phyloP scores from a whole-genome alignment of 805 yeast species.

The Yarrowia osloensis region DNA sequence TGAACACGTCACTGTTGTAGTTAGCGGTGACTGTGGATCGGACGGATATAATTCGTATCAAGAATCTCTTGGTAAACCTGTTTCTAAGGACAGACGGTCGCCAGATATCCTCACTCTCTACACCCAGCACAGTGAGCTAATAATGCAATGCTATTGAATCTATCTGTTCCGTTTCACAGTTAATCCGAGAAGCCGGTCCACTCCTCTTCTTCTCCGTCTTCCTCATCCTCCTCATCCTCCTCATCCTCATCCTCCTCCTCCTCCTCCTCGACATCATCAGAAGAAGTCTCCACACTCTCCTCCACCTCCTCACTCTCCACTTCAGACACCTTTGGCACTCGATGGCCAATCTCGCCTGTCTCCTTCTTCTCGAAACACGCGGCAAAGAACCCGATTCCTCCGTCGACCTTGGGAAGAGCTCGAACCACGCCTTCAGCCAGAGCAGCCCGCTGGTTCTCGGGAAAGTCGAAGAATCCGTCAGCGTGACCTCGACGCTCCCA shows the following conservation, averaged over 20 bases:
- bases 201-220: background rate
- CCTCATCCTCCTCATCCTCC: background rate
- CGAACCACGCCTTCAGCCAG: constrained; percentile 87
- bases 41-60: too few relatives aligned
- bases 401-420: constrained; percentile 82
- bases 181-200: constrained; percentile 13
- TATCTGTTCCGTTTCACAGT: background rate
- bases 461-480: constrained; percentile 59
- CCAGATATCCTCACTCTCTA: too few relatives aligned
- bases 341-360: background rate
- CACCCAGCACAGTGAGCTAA: too few relatives aligned
- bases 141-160: background rate
- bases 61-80: too few relatives aligned
- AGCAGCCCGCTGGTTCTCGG: constrained; percentile 41
- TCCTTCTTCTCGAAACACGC: constrained; percentile 63
- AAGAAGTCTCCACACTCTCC: background rate
- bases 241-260: background rate
- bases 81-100: too few relatives aligned
- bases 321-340: background rate
- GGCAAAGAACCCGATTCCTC: constrained; percentile 99
- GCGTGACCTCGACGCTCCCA: constrained; percentile 87
- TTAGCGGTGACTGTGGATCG: too few relatives aligned
- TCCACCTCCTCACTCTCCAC: background rate
- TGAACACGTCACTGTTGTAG: too few relatives aligned
- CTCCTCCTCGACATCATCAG: background rate